phyloP scores from a whole-genome alignment of 805 yeast species.

The Teunomyces panamensis region DNA sequence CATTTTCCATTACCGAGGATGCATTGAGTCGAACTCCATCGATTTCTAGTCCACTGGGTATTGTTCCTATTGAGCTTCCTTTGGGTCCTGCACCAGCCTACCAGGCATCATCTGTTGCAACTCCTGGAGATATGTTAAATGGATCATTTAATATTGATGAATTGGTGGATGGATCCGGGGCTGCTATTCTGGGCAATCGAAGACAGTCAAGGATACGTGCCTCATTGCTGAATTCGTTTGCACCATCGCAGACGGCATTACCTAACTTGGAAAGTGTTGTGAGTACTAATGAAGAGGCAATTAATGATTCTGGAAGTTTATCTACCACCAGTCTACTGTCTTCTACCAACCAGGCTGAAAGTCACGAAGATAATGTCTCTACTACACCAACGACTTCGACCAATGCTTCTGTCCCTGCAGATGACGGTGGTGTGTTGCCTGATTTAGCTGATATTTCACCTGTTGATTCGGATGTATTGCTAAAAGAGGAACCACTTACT shows the following conservation, averaged over 20 bases:
- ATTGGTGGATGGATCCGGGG: conserved; percentile 15
- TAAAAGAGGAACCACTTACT: background rate
- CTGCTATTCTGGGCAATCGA: conserved; percentile 5
- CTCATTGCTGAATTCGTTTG: conserved; percentile 33
- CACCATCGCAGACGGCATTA: conserved; percentile 15
- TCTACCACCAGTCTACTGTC: background rate
- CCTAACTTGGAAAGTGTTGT: background rate
- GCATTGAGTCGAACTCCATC: conserved; percentile 36
- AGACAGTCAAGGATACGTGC: conserved; percentile 23
- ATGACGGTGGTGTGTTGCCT: background rate
- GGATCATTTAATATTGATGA: conserved; percentile 25
- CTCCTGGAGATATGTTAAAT: background rate
- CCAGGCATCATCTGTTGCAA: conserved; percentile 14
- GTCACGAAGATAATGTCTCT: conserved; percentile 7
- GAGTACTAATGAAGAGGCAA: background rate
- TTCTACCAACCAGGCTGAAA: background rate
- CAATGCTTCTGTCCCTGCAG: background rate
- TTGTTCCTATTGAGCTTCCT: conserved; percentile 10
- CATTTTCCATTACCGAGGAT: conserved; percentile 38
- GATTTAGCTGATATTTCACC: background rate
- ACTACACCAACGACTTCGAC: conserved; percentile 9
- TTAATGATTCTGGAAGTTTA: background rate
- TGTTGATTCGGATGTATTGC: background rate
- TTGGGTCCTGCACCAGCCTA: conserved; percentile 34
- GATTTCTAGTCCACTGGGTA: conserved; percentile 10